Evolutionary conservation across 257 asterid genomes (phyloP).

Genomic region (Solanum rostratum): DNA sequence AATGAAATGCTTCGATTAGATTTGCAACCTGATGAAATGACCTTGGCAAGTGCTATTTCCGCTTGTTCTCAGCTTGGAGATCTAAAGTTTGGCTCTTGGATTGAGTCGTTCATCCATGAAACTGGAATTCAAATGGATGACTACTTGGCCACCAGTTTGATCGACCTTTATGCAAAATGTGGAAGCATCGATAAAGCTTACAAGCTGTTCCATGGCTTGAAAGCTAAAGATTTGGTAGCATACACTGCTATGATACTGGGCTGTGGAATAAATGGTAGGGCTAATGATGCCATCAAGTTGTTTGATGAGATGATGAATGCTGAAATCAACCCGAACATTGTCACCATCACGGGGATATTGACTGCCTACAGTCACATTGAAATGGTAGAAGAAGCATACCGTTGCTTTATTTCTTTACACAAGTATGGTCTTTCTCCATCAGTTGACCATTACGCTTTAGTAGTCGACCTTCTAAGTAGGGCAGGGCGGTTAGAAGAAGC

Average conservation of each 20-base stretch:
- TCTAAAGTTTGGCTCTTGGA: slow-evolving; percentile 33
- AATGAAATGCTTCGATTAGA: slow-evolving; percentile 50
- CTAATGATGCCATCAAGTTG: slow-evolving; percentile 42
- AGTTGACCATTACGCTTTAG: slow-evolving; percentile 66
- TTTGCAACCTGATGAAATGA: slow-evolving; percentile 56
- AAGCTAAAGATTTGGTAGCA: slow-evolving; percentile 53
- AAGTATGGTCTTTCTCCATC: slow-evolving; percentile 57
- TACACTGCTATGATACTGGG: slow-evolving; percentile 87
- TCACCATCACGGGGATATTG: slow-evolving; percentile 54
- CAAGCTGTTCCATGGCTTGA: slow-evolving; percentile 38
- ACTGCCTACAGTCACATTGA: slow-evolving; percentile 67
- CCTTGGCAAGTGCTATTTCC: slow-evolving; percentile 61
- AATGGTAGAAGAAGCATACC: slow-evolving; percentile 71
- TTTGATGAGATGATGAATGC: slow-evolving; percentile 58
- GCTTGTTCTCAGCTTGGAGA: slow-evolving; percentile 89
- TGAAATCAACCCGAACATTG: slow-evolving; percentile 45
- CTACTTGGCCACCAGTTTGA: slow-evolving; percentile 63
- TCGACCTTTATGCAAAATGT: slow-evolving; percentile 69
- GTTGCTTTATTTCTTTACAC: slow-evolving; percentile 23
- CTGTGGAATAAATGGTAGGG: slow-evolving; percentile 76
- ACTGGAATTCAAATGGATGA: slow-evolving; percentile 66
- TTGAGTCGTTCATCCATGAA: slow-evolving; percentile 45
- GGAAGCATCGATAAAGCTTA: slow-evolving; percentile 66
- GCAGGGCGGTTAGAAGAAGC: slow-evolving; percentile 70
- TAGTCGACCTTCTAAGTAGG: slow-evolving; percentile 77